Base-by-base conservation (phyloP, 768 basidiomycete genomes). In the Agaricus sinodeliciosus region DNA sequence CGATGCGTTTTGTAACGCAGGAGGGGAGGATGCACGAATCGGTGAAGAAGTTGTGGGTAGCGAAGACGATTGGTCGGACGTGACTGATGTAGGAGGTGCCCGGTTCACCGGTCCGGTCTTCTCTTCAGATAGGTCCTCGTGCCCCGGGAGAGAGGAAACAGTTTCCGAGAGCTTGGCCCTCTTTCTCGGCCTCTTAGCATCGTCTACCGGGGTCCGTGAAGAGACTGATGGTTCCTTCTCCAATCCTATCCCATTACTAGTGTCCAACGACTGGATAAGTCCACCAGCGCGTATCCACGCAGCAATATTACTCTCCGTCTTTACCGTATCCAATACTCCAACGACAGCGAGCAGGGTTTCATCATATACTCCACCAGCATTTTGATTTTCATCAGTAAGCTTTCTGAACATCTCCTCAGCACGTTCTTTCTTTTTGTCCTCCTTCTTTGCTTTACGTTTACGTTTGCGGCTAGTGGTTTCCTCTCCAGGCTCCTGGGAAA, bases 261-360 rank as follows among this genome's bases (percentile, higher is more conserved):
- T 11, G 4, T 27, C 44, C 15, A 53, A 36, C 9, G 56, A 53
- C 3, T 47, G 50, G 15, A 66, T 36, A 18, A 85, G 65, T 0
- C 83, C 83, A 1, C 84, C 84, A 26, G 62, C 59, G 15, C 75
- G 72, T 51, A 87, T 72, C 87, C 87, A 89, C 16, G 74, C 79
- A 0, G 85, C 80, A 19, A 89, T 77, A 57, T 84, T 88, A 51
- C 67, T 72, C 65, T 88, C 79, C 44, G 59, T 48, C 63, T 81
- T 84, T 12, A 83, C 57, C 12, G 67, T 70, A 43, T 87, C 83
- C 19, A 90, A 66, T 12, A 89, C 69, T 7, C 87, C 87, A 12
- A 88, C 68, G 9, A 87, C 75, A 0, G 83, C 85, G 1, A 90
- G 73, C 11, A 86, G 70, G 0, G 76, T 83, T 43, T 69, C 67